Percentiles rank a stretch among this genome's conserved stretches.
Evolutionary conservation across 148 eudicot genomes (phyloP).

Genomic region (Rhododendron mucronatum): DNA sequence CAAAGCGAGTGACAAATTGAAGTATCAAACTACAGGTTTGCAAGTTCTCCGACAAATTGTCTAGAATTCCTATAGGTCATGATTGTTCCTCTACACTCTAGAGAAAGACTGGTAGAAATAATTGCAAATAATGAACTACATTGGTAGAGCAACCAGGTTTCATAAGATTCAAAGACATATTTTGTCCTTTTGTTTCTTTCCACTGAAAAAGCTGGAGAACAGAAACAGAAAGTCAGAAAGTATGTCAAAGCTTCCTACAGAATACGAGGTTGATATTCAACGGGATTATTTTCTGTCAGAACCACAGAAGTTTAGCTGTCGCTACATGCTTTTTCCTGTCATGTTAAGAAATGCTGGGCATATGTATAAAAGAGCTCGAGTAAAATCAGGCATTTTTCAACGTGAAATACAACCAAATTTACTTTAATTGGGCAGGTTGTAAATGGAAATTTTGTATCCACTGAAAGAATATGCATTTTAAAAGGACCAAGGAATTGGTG

Average conservation of each 20-base stretch:
- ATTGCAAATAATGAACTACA: neutral
- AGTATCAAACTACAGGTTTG: neutral
- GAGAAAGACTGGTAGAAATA: neutral
- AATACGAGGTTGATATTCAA: neutral
- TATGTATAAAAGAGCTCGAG: neutral
- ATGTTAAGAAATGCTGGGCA: neutral
- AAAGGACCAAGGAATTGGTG: conserved; percentile 82
- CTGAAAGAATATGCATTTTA: neutral
- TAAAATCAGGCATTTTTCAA: neutral
- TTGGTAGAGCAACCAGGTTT: neutral
- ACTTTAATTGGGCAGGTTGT: conserved; percentile 18
- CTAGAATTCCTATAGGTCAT: neutral
- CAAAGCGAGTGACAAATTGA: neutral
- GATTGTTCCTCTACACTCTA: neutral
- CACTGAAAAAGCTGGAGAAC: neutral
- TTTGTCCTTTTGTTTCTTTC: neutral
- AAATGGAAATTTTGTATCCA: neutral
- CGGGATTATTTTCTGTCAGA: neutral
- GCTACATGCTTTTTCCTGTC: neutral
- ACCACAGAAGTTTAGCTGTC: neutral
- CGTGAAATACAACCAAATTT: neutral
- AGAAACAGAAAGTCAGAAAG: neutral
- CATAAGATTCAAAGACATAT: neutral
- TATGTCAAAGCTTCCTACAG: neutral
- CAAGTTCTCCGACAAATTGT: neutral